Base-by-base conservation (phyloP, 768 basidiomycete genomes). In the Solioccasus polychromus region DNA sequence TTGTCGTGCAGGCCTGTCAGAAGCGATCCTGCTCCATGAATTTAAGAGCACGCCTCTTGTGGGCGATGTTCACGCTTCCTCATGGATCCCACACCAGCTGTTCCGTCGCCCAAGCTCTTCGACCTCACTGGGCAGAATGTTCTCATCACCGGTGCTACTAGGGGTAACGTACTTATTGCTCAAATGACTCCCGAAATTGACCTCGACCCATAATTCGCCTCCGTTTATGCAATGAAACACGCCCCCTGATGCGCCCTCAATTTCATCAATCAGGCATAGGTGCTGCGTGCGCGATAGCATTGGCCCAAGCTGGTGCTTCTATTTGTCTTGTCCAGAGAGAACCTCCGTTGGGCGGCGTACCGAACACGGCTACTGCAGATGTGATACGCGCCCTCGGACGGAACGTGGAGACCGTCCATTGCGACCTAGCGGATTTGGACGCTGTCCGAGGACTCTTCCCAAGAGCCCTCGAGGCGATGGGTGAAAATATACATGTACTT, bases 111-210 rank as follows among this genome's bases (percentile, higher is more conserved):
- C 50, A 65, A 72, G 29, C 77, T 92, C 39, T 91, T 91, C 67
- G 76, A 78, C 46, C 78, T 92, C 58, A 61, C 67, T 3, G 79
- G 80, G 47, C 72, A 82, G 60, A 84, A 77, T 46, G 86, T 77
- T 28, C 81, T 92, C 67, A 77, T 92, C 59, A 92, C 90, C 30
- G 89, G 89, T 50, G 85, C 83, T 25, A 81, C 85, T 19, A 74
- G 88, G 65, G 88, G 87, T 85, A 63, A 63, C 50, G 69, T 66
- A 58, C 30, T 55, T 51, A 48, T 52, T 62, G 42, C 37, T 20
- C 48, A 54, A 60, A 50, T 62, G 25, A 51, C 50, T 12, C 40
- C n/a, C n/a, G n/a, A n/a, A n/a, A 36, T 36, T 22, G 42, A 39
- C 28, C 45, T 40, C 40, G n/a, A n/a, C n/a, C n/a, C n/a, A n/a